Percentiles rank a stretch among this genome's conserved stretches.
Evolutionary conservation across 2,329 filamentous ascomycete species (phyloP).

Genomic region (Pseudogymnoascus sp.): DNA sequence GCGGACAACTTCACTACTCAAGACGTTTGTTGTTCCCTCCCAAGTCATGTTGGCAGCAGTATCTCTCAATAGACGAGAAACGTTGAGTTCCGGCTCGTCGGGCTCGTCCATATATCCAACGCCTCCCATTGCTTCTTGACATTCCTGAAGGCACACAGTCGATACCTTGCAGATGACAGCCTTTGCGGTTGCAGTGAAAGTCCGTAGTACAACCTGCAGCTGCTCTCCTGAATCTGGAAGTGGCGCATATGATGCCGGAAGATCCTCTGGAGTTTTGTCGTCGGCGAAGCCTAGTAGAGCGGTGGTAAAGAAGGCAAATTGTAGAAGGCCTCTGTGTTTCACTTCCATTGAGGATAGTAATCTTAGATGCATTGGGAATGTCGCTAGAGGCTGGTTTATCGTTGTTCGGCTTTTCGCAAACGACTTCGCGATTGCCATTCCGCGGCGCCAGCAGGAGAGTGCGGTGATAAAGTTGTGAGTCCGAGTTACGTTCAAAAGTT

Average conservation of each 20-base stretch:
- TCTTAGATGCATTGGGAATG: conserved; percentile 34
- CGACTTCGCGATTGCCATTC: conserved; percentile 32
- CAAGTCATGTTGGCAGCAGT: conserved; percentile 12
- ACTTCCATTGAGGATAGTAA: conserved; percentile 32
- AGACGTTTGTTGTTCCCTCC: conserved; percentile 13
- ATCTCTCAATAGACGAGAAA: conserved; percentile 9
- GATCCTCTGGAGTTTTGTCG: conserved; percentile 28
- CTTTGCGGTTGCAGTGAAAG: conserved; percentile 23
- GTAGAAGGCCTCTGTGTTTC: conserved; percentile 31
- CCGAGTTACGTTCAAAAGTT: conserved; percentile 21
- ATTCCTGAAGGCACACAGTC: conserved; percentile 28
- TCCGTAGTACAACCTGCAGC: conserved; percentile 12
- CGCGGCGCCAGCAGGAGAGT: conserved; percentile 31
- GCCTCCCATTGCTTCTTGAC: conserved; percentile 31
- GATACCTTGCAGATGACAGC: conserved; percentile 30
- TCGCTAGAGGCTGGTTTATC: conserved; percentile 29
- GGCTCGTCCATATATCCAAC: conserved; percentile 33
- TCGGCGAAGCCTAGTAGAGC: conserved; percentile 28
- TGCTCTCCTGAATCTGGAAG: conserved; percentile 29
- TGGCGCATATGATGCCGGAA: conserved; percentile 24
- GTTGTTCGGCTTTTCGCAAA: conserved; percentile 33
- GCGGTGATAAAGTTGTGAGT: conserved; percentile 34
- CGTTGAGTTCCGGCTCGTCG: conserved; percentile 12
- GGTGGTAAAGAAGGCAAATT: conserved; percentile 30
- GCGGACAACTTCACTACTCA: conserved; percentile 10